Base-by-base conservation (phyloP, 169 alveolate species). In the Plasmodium ovale region DNA sequence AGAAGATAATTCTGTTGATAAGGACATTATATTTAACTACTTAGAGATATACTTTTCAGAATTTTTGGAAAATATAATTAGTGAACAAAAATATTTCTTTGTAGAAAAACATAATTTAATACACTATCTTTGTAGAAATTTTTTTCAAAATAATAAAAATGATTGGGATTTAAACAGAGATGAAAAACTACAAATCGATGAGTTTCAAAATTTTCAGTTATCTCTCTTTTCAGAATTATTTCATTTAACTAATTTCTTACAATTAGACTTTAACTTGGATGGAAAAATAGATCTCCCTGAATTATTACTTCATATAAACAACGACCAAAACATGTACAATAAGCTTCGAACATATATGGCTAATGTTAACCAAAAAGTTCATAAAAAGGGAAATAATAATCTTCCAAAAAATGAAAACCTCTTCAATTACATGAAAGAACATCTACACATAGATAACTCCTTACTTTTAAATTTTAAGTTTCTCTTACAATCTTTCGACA, bases 171-270 rank as follows among this genome's bases (percentile, higher is more conserved):
- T 60, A 47, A 74, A 74, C 60, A 35, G 23, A 31, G 88, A 74
- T 59, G 49, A 60, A 31, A 74, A 74, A 33, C 35, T 74, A 44
- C 88, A 74, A 65, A 64, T 74, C 16, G 88, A 42, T 19, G 88
- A 74, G 33, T 74, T 74, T 35, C 77, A 39, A 33, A 58, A 74
- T 47, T 74, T 74, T 54, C 88, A 74, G 35, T 33, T 42, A 19
- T n/a, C 44, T 16, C 12, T 74, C 9, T 35, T 74, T 19, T 1
- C 42, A 29, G 77, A 74, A 49, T 60, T 74, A n/a, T 64, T 60
- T 23, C 53, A 42, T 37, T 51, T 74, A 33, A 31, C 71, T 10
- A 74, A 59, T 21, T 74, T 74, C 35, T 31, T 74, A 23, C 88
- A 74, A 6, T 21, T 74, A n/a, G 88, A 74, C 14, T 21, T 33